Percentiles rank a stretch among this genome's conserved stretches.
phyloP scores from a whole-genome alignment of 1,284 basidiomycete genomes.

The Lignosus rhinocerotis region DNA sequence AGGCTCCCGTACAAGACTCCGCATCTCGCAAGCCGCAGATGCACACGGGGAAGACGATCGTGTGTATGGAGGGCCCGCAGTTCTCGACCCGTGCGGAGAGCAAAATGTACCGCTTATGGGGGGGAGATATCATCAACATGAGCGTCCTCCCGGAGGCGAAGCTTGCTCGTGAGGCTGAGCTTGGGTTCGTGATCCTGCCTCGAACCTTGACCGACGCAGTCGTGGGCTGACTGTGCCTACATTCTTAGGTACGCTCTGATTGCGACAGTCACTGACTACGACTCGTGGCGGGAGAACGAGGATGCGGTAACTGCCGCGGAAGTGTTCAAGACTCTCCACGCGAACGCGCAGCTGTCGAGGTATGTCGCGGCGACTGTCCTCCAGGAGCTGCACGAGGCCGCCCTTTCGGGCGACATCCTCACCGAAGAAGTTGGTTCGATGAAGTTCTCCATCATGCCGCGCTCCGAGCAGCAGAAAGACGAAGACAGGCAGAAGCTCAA shows the following conservation, averaged over 20 bases:
- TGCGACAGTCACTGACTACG: constrained; percentile 90
- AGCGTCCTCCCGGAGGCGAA: constrained; percentile 95
- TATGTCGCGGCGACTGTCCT: constrained; percentile 75
- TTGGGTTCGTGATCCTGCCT: constrained; percentile 55
- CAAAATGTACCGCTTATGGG: constrained; percentile 91
- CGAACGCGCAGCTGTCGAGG: constrained; percentile 85
- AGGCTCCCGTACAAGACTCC: constrained; percentile 34
- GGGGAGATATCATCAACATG: constrained; percentile 96
- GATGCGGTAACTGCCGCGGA: constrained; percentile 87
- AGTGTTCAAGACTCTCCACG: constrained; percentile 84
- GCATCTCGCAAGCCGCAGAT: constrained; percentile 56
- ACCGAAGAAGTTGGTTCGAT: constrained; percentile 76
- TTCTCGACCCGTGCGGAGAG: constrained; percentile 96
- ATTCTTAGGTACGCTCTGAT: constrained; percentile 79
- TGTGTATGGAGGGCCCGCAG: constrained; percentile 98
- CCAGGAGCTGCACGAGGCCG: constrained; percentile 71
- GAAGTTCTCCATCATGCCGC: constrained; percentile 85
- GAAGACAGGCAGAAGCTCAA: constrained; percentile 75
- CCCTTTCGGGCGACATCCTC: constrained; percentile 51
- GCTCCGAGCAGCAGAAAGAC: constrained; percentile 57
- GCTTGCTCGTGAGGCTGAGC: constrained; percentile 91
- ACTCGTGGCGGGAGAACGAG: constrained; percentile 83
- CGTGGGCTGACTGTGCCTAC: too few species aligned
- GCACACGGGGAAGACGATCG: constrained; percentile 82
- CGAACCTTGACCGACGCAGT: not conserved